Evolutionary conservation across 2,329 filamentous ascomycete species (phyloP), one percentile per base, ranked within the genome.

Genomic region (Cytospora leucostoma): DNA sequence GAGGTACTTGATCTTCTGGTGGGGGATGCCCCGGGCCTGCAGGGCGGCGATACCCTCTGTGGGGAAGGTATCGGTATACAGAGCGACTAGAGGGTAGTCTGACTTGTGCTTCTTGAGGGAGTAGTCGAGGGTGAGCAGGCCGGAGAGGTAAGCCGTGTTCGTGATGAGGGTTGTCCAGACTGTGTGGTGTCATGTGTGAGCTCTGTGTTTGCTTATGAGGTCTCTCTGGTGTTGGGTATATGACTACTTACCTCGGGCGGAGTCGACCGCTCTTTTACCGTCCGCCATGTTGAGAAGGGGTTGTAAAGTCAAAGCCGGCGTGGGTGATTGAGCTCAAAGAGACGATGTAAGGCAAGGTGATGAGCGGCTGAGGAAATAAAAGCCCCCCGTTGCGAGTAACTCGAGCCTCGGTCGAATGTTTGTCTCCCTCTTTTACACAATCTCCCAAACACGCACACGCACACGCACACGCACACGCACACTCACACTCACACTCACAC

Each of bases 111-210:
- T 81, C 71, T 87, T 87, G 69, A 96, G 86, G 52, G 90, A 91
- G 77, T 90, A 85, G 73, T 93, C 84, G 66, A 97, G 88, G 1
- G 91, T 92, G 61, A 96, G 82, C 57, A 96, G 88, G 54, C 93
- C 93, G 7, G 90, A 84, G 65, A 96, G 87, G 76, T 96, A 96
- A 70, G 83, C 82, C 56, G 86, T 87, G 77, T 95, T 96, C 65
- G 92, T 96, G 73, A 97, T 93, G 68, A 96, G 83, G 12, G 88
- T 91, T 34, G 91, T 92, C 92, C 92, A 97, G 73, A 95, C 92
- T 91, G 74, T 15, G 63, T 15, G 63, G 56, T 49, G 15, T 19
- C 19, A 4, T 53, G 52, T n/a, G 56, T 63, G 38, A 63, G 61
- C 54, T 11, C n/a, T 27, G 21, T 2, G 47, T 53, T 85, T 86